Base-by-base conservation (phyloP, 148 eudicot genomes). In the Euryodendron excelsum region DNA sequence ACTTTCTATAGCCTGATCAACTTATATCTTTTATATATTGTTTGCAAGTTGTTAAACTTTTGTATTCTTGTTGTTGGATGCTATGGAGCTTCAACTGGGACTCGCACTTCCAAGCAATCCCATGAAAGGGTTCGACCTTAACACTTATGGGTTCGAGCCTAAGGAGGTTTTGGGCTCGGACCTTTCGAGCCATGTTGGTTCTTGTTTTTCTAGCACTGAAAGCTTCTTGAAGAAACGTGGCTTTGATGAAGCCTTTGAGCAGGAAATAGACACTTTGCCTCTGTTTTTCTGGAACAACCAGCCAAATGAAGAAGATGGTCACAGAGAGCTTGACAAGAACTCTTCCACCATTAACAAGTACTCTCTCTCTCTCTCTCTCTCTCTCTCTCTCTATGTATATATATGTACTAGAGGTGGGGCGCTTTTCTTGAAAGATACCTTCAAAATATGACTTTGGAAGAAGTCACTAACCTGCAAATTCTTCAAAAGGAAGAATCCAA, bases 41-140 rank as follows among this genome's bases (percentile, higher is more conserved):
- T n/a, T 28, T 70, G 10, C 1, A 3, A 3, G 18, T 56, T 21
- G 20, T 8, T 15, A 8, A 21, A 1, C 7, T 5, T 23, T 74
- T 12, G 36, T 60, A 1, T 28, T 44, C 25, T 28, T 41, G 9
- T 45, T 44, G 18, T 28, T 62, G 69, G 41, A 45, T 44, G 21
- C 0, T 23, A 90, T 92, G 91, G 94, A 90, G 84, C 94, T 92
- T 59, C 88, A 89, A 77, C 78, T 92, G 37, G 91, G 91, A 6
- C 91, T 92, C 56, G 77, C 85, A 56, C 86, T 89, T 21, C 79
- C 97, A 60, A 81, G 63, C 11, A 65, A 69, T 68, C 80, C 74
- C 53, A 73, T 77, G 39, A 67, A 80, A 25, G 86, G 83, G 56
- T 82, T 78, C 56, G 82, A 79, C 77, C 72, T 86, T 27, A 80